Evolutionary conservation across 1,284 basidiomycete genomes (phyloP), one percentile per base, ranked within the genome.

Genomic region (Boletellus dicymbophilus): DNA sequence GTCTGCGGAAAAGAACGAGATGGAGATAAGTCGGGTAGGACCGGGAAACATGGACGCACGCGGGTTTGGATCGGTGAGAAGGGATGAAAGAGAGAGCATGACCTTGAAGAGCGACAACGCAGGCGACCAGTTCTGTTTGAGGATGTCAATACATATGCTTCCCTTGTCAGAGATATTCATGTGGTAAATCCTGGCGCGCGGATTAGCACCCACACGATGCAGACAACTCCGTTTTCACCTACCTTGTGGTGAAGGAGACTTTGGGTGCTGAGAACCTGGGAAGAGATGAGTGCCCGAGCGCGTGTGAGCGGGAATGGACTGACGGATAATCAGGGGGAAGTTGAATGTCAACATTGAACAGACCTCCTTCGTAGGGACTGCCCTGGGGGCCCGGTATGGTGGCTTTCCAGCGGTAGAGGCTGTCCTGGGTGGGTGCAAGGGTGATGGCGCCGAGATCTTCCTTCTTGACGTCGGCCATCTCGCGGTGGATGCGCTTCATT

Each of bases 91-190:
- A 16, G 90, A 93, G 15, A 95, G 80, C 68, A 95, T 85, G 62
- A 95, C 89, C 74, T 95, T 95, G 78, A 91, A 94, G 36, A 95
- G 75, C 2, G 92, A 94, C 27, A 95, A 72, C 1, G 93, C 93
- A 3, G 93, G 93, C 1, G 91, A 93, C 93, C 93, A 95, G 58
- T 90, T 89, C 59, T 83, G 80, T 72, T 95, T 94, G 53, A 95
- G 78, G 41, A 94, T 89, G 69, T 95, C 85, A 56, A 88, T 87
- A 61, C 87, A 89, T 45, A 90, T 82, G 56, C 75, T 77, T 38
- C 86, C 86, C 44, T 80, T 79, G 46, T 88, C 85, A 48, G 87
- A 87, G 50, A 95, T 90, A 64, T 95, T 95, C 88, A 94, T 95
- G 63, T 95, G 93, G 65, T 95, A 95, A 66, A 95, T 92, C 62